Percentiles rank a stretch among this genome's conserved stretches.
phyloP scores from a whole-genome alignment of 371 early-diverging fungal species.

The Chytridium lagenaria region DNA sequence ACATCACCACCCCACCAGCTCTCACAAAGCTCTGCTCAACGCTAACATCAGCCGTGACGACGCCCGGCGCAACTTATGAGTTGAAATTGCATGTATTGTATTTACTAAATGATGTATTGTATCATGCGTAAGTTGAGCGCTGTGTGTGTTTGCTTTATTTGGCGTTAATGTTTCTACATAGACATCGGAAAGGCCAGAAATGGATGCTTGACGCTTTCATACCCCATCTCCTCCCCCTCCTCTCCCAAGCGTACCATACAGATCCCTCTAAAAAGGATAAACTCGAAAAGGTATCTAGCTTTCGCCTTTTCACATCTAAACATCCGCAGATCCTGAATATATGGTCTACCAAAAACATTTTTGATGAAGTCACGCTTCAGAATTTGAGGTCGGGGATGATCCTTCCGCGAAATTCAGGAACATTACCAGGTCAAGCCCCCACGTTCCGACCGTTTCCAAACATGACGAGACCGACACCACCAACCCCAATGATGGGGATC shows the following conservation, averaged over 20 bases:
- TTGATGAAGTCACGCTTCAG: not conserved
- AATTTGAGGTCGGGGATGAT: not conserved
- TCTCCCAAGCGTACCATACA: not conserved
- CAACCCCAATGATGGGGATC: too few relatives aligned
- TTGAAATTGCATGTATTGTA: not conserved
- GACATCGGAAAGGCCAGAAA: not conserved
- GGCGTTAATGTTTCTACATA: not conserved
- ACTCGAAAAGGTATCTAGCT: slow-evolving; percentile 2
- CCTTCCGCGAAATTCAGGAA: not conserved
- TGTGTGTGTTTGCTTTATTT: not conserved
- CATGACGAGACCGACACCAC: too few relatives aligned
- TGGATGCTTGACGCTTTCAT: not conserved
- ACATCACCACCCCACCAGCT: not conserved
- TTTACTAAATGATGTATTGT: slow-evolving; percentile 7
- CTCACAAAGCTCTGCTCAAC: not conserved
- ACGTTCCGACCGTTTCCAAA: too few relatives aligned
- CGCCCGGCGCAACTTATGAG: not conserved
- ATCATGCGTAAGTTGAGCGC: slow-evolving; percentile 10
- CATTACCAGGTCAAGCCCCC: not conserved
- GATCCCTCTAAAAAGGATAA: slow-evolving; percentile 7
- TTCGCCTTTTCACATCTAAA: not conserved
- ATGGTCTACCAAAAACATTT: not conserved
- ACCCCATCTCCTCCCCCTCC: not conserved
- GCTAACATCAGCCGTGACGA: not conserved
- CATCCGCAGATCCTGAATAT: slow-evolving; percentile 1